Base-by-base conservation (phyloP, 176 grass and related monocot species). In the Guadua angustifolia region DNA sequence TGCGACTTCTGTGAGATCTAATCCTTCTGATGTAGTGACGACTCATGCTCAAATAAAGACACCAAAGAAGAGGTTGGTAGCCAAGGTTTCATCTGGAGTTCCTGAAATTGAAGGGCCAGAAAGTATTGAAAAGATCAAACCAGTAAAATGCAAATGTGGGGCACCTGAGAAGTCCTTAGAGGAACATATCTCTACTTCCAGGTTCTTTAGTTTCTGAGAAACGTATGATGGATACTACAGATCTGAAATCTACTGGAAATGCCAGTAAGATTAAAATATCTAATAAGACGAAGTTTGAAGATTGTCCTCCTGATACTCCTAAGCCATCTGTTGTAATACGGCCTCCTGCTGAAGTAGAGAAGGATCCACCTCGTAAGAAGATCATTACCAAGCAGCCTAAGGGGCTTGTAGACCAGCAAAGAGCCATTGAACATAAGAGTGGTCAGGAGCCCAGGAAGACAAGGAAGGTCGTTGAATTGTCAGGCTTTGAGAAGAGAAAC, bases 381-480 rank as follows among this genome's bases (percentile, higher is more conserved):
- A 93, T 98, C 49, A 95, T 90, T 70, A 87, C 94, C 81, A 98
- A 95, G 88, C 96, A 98, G 77, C 96, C 96, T 57, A 91, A 94
- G 67, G 87, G 83, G 44, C 49, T 73, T 84, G 59, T 77, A 73
- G 78, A 83, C 19, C 76, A 81, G 49, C 89, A 87, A 83, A 83
- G 61, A 59, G 22, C 36, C 58, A 61, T 53, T 74, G 86, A 91
- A 57, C 65, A 42, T 79, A 81, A 83, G 82, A 87, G 68, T 66
- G 75, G 33, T 73, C 79, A 83, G 62, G 96, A 95, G 39, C 86
- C 77, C 65, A 89, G 85, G 73, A 98, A 92, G 80, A 95, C 68
- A 68, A 95, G 92, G 77, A 92, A 86, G 84, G 92, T 95, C 75
- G 77, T 85, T 73, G 96, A 95, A 69, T 86, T 98, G 65, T 83